Conservation (phyloP, 2,329 filamentous ascomycete genomes). For the Spiromastix sp. region DNA sequence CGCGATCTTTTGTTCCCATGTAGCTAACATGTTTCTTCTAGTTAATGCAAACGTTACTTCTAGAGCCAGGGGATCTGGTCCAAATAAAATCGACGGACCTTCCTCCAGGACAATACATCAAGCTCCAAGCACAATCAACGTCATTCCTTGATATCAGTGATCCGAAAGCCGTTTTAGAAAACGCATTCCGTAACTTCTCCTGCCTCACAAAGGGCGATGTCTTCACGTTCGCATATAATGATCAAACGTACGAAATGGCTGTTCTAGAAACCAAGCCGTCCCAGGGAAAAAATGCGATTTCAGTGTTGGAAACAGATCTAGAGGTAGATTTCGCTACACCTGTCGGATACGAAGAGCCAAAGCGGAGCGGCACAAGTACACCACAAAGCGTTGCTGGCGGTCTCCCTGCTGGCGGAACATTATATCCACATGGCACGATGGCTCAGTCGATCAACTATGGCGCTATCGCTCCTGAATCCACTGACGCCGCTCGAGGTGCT, state of each 20-base stretch:
- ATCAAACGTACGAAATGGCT: conserved; percentile 83
- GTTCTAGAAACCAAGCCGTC: conserved; percentile 89
- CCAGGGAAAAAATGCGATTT: conserved; percentile 69
- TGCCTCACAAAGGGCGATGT: conserved; percentile 87
- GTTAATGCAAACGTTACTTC: conserved; percentile 85
- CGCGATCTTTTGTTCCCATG: background rate
- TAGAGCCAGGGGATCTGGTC: conserved; percentile 88
- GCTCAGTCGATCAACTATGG: conserved; percentile 96
- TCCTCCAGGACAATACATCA: conserved; percentile 82
- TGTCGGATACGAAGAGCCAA: conserved; percentile 85
- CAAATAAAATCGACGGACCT: conserved; percentile 93
- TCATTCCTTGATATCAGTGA: conserved; percentile 95
- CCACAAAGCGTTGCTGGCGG: conserved; percentile 55
- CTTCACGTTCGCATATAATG: conserved; percentile 95
- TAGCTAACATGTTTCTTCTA: conserved; percentile 28
- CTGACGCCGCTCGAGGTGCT: conserved; percentile 51
- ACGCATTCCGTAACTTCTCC: conserved; percentile 91
- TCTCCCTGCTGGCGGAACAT: conserved; percentile 58
- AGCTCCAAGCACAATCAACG: conserved; percentile 86
- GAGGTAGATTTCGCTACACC: conserved; percentile 93
- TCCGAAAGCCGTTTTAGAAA: conserved; percentile 92
- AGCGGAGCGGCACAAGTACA: conserved; percentile 78
- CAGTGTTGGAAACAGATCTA: conserved; percentile 92
- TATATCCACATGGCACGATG: conserved; percentile 87
- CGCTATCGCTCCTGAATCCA: conserved; percentile 71